Evolutionary conservation across 2,329 filamentous ascomycete species (phyloP), one percentile per base, ranked within the genome.

Genomic region (Cordyceps fumosorosea): DNA sequence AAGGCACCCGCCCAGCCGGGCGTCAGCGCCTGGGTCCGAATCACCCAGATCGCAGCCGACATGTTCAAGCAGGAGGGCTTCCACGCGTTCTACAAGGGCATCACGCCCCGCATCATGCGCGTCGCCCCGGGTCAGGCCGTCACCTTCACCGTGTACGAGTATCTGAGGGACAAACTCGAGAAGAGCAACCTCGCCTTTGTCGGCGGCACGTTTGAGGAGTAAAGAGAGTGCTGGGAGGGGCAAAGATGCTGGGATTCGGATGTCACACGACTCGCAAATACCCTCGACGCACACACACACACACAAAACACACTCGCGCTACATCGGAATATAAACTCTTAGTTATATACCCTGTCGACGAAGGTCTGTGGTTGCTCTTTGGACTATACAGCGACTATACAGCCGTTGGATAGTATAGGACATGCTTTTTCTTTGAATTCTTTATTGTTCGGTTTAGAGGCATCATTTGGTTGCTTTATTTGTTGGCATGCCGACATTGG

Each of bases 61-160:
- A 95, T 93, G 90, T 93, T 93, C 79, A 90, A 86, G 87, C 90
- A 96, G 79, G 95, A 99, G 78, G 95, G 95, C 42, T 81, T 93
- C 68, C 88, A 91, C 70, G 95, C 95, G 54, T 99, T 99, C 78
- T 99, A 96, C 82, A 98, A 98, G 84, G 95, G 95, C 70, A 99
- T 99, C 77, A 99, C 95, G 53, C 95, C 95, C 7, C 86, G 95
- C 69, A 90, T 99, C 68, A 98, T 98, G 92, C 87, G 95, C 71
- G 95, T 99, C 60, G 95, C 95, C 29, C 95, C 95, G 8, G 95
- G 95, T 53, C 95, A 99, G 80, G 95, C 86, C 63, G 86, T 88
- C 60, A 88, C 86, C 3, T 88, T 88, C 64, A 88, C 85, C 76
- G 89, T 93, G 67, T 93, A 93, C 74, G 89, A 93, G 75, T 91